phyloP scores from a whole-genome alignment of 306 rosid genomes.

The Crotalaria pallida region DNA sequence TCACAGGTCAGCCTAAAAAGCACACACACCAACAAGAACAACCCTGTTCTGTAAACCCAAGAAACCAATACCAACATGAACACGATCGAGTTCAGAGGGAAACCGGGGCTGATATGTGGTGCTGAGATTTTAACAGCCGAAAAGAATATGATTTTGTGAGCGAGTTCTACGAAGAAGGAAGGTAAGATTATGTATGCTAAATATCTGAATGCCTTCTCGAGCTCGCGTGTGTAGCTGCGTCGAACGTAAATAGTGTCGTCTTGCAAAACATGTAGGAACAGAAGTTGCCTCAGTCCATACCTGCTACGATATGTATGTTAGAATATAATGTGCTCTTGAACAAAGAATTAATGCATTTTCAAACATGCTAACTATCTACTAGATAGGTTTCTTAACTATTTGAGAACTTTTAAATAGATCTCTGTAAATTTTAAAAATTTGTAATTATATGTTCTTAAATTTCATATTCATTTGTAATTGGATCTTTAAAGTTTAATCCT shows the following conservation, averaged over 20 bases:
- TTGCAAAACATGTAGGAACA: constrained; percentile 52
- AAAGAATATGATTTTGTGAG: constrained; percentile 65
- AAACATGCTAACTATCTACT: no score
- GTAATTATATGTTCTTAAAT: no score
- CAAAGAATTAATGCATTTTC: no score
- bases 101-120: constrained; percentile 27
- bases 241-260: constrained; percentile 49
- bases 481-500: no score
- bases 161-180: constrained; percentile 61
- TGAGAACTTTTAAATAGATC: no score
- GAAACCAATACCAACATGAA: constrained; percentile 51
- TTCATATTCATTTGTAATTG: no score
- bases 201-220: constrained; percentile 63
- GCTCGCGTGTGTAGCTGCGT: constrained; percentile 50
- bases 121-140: constrained; percentile 41
- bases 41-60: constrained; percentile 78
- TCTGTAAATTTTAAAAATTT: no score
- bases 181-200: constrained; percentile 61
- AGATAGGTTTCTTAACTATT: no score
- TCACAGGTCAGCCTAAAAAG: constrained; percentile 76
- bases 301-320: no score
- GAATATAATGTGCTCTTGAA: no score
- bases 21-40: constrained; percentile 74
- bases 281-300: constrained; percentile 69
- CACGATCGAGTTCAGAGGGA: constrained; percentile 42